Evolutionary conservation across 805 yeast species (phyloP).

Genomic region (Yarrowia porcina): DNA sequence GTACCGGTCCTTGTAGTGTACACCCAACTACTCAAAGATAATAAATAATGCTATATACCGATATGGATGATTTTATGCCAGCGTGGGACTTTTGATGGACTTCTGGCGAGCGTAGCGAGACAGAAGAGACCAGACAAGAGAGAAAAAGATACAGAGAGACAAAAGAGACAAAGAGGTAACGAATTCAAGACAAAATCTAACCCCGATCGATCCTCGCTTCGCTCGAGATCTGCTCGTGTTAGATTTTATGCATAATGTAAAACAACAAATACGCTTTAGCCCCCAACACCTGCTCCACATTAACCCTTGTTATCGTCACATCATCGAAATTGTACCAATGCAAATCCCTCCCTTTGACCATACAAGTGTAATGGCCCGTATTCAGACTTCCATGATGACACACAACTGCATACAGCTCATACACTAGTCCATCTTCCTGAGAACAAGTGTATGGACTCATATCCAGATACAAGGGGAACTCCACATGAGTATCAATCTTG

Average conservation of each 20-base stretch:
- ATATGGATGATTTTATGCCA: background rate
- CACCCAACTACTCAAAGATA: background rate
- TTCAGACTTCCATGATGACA: conserved; percentile 90
- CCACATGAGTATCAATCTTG: conserved; percentile 72
- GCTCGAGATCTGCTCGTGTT: conserved; percentile 19
- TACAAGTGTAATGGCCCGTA: conserved; percentile 90
- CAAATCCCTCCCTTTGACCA: conserved; percentile 67
- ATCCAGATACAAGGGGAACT: conserved; percentile 69
- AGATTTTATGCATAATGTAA: conserved; percentile 35
- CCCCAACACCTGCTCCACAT: conserved; percentile 58
- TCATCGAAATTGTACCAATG: conserved; percentile 93
- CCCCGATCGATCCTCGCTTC: too few relatives aligned
- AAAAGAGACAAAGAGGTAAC: too few relatives aligned
- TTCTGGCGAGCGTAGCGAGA: too few relatives aligned
- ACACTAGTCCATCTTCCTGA: conserved; percentile 42
- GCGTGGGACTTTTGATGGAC: too few relatives aligned
- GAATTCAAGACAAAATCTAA: too few relatives aligned
- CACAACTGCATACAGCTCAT: conserved; percentile 82
- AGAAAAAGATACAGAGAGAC: too few relatives aligned
- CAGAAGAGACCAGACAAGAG: too few relatives aligned
- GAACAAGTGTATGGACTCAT: conserved; percentile 54
- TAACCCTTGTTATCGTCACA: conserved; percentile 65
- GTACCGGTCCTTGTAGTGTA: too few relatives aligned
- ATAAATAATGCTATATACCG: conserved; percentile 16
- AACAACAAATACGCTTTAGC: conserved; percentile 69